phyloP scores from a whole-genome alignment of 1,139 yeast species.

The Debaryomycetaceae sp. region DNA sequence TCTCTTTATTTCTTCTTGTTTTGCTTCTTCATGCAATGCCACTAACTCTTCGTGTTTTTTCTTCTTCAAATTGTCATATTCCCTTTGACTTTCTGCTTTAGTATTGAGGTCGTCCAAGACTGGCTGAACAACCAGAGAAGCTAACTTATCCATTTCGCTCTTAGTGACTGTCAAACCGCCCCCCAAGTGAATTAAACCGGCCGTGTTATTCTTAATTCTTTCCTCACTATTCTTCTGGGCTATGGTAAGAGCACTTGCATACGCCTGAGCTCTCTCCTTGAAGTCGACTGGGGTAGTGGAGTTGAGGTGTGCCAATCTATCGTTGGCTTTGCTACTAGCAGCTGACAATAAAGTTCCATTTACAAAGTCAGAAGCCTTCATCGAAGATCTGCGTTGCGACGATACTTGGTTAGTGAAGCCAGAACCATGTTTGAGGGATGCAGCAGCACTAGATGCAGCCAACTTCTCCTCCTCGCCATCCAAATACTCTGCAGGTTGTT shows the following conservation, averaged over 20 bases:
- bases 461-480: conserved; percentile 26
- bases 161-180: conserved; percentile 83
- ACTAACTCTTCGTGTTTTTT: conserved; percentile 32
- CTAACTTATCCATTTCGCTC: conserved; percentile 75
- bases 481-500: conserved; percentile 24
- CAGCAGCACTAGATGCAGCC: conserved; percentile 41
- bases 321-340: conserved; percentile 59
- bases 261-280: conserved; percentile 41
- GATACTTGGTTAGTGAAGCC: conserved; percentile 21
- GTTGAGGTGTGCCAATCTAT: conserved; percentile 41
- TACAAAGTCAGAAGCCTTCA: conserved; percentile 43
- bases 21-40: conserved; percentile 42
- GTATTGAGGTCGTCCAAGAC: conserved; percentile 72
- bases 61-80: conserved; percentile 44
- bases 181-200: conserved; percentile 74
- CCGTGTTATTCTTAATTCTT: conserved; percentile 42
- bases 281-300: conserved; percentile 30
- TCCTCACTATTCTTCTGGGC: conserved; percentile 67
- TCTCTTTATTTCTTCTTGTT: conserved; percentile 46
- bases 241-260: conserved; percentile 50
- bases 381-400: conserved; percentile 28
- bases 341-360: conserved; percentile 56
- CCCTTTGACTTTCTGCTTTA: conserved; percentile 72
- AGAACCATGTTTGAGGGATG: conserved; percentile 31
- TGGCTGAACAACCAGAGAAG: conserved; percentile 79